Conservation (phyloP, 805 yeast species). For the Scheffersomyces stipitis region DNA sequence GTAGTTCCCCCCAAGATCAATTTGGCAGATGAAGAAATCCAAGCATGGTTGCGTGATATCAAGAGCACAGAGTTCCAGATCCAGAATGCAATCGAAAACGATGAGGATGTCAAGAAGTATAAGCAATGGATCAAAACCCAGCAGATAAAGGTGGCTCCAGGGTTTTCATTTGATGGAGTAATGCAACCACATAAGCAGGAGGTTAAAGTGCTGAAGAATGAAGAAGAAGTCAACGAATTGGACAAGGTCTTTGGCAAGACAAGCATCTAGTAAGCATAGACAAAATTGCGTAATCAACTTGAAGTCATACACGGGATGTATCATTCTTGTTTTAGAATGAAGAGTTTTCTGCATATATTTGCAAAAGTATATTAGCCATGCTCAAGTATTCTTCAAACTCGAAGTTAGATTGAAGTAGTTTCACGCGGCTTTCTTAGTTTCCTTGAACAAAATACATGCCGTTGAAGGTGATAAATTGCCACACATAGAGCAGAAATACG, state of each 20-base stretch:
- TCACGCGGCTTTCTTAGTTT: too few species aligned
- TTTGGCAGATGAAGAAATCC: constrained; percentile 22
- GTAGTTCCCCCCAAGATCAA: constrained; percentile 40
- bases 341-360: too few species aligned
- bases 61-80: constrained; percentile 7
- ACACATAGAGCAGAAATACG: too few species aligned
- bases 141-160: constrained; percentile 41
- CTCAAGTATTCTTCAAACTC: too few species aligned
- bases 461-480: too few species aligned
- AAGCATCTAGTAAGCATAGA: too few species aligned
- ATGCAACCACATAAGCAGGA: constrained; percentile 26
- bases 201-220: constrained; percentile 1
- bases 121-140: constrained; percentile 30
- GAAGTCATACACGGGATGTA: too few species aligned
- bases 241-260: constrained; percentile 28
- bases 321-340: too few species aligned
- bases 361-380: too few species aligned
- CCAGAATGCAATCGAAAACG: constrained; percentile 8
- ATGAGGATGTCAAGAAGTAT: constrained; percentile 15
- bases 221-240: constrained; percentile 20
- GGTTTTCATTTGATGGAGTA: constrained; percentile 31
- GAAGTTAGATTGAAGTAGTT: too few species aligned
- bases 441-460: too few species aligned
- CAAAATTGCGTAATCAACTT: too few species aligned
- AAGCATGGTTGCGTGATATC: constrained; percentile 21